Conservation (phyloP, 768 basidiomycete genomes). For the Leccinum subtestaceum region DNA sequence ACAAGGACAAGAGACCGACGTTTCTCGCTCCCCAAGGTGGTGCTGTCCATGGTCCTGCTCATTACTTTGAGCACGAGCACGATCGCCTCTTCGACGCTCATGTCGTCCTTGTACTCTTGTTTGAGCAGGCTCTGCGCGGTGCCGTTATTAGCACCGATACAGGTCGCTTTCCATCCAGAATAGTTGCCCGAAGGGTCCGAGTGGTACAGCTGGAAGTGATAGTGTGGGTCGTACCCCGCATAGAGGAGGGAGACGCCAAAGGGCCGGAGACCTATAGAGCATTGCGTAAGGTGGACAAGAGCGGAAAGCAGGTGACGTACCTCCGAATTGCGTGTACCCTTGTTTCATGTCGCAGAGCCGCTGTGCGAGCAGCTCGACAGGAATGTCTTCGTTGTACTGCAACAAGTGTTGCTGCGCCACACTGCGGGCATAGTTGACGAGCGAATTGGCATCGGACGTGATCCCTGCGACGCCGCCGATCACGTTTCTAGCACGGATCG, state of each 20-base stretch:
- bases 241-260: conserved; percentile 98
- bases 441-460: conserved; percentile 95
- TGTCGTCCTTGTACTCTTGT: conserved; percentile 98
- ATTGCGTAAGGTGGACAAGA: not conserved
- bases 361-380: conserved; percentile 93
- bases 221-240: conserved; percentile 94
- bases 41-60: conserved; percentile 99
- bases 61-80: conserved; percentile 90
- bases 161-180: conserved; percentile 97
- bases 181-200: conserved; percentile 99
- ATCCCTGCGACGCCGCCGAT: conserved; percentile 94
- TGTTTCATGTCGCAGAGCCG: conserved; percentile 96
- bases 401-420: conserved; percentile 89
- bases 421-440: conserved; percentile 90
- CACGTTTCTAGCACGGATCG: conserved; percentile 58
- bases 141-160: conserved; percentile 97
- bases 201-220: conserved; percentile 96
- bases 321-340: conserved; percentile 96
- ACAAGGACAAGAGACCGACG: conserved; percentile 52
- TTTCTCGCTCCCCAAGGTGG: conserved; percentile 94
- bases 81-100: conserved; percentile 87
- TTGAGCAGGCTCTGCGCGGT: conserved; percentile 93
- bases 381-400: conserved; percentile 95
- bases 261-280: conserved; percentile 75
- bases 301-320: conserved; percentile 38